Percentiles rank a stretch among this genome's conserved stretches.
Evolutionary conservation across 805 yeast genomes (phyloP).

Genomic region (Candida awuae): DNA sequence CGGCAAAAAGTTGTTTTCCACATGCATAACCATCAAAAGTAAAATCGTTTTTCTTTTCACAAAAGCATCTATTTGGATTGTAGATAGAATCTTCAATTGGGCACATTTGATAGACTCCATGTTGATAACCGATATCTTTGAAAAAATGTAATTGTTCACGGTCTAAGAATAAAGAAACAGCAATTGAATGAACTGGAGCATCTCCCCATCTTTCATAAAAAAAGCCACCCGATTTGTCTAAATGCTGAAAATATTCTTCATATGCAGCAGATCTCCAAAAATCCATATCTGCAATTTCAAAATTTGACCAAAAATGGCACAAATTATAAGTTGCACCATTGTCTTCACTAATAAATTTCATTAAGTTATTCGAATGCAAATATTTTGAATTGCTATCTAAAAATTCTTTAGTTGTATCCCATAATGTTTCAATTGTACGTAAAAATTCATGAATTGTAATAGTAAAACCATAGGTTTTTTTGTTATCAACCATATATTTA

Average conservation of each 20-base stretch:
- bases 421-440: slow-evolving; percentile 49
- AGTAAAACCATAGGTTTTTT: slow-evolving; percentile 60
- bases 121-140: slow-evolving; percentile 68
- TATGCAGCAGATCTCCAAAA: slow-evolving; percentile 56
- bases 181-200: slow-evolving; percentile 84
- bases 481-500: slow-evolving; percentile 43
- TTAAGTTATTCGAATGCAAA: slow-evolving; percentile 39
- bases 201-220: slow-evolving; percentile 92
- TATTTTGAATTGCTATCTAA: slow-evolving; percentile 35
- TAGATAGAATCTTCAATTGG: slow-evolving; percentile 29
- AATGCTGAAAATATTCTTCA: slow-evolving; percentile 48
- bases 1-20: slow-evolving; percentile 26
- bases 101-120: slow-evolving; percentile 41
- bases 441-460: slow-evolving; percentile 56
- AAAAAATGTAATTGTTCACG: slow-evolving; percentile 58
- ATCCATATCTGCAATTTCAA: slow-evolving; percentile 66
- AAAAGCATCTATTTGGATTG: slow-evolving; percentile 28
- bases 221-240: slow-evolving; percentile 69
- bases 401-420: slow-evolving; percentile 47
- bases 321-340: slow-evolving; percentile 56
- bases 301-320: slow-evolving; percentile 82
- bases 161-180: slow-evolving; percentile 53
- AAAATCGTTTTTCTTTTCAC: slow-evolving; percentile 34
- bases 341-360: slow-evolving; percentile 59
- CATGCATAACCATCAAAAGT: slow-evolving; percentile 31